These are phyloP conservation scores for Trametopsis cervina DNA, from an alignment of 768 basidiomycete genomes.

Conservation along the genomic window DNA sequence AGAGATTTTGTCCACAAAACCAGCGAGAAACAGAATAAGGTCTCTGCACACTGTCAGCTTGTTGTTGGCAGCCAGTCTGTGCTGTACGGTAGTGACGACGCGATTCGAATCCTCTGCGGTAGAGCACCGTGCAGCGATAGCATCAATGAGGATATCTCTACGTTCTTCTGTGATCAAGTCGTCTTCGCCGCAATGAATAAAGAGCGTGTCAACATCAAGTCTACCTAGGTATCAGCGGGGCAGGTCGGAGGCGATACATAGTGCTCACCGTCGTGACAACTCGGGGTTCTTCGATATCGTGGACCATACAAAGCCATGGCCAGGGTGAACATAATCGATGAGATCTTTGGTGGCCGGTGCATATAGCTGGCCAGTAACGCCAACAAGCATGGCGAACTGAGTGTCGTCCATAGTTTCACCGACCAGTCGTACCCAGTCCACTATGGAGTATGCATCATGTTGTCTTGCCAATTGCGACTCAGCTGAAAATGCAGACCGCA, in stretches of 20 bases:
- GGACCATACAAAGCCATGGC: constrained; percentile 37
- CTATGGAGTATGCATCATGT: constrained; percentile 43
- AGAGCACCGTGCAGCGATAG: not conserved
- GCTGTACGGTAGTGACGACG: not conserved
- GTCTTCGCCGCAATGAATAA: not conserved
- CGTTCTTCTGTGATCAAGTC: not conserved
- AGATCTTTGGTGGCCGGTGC: constrained; percentile 36
- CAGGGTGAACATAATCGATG: constrained; percentile 37
- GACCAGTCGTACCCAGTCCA: constrained; percentile 58
- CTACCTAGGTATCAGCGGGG: not conserved
- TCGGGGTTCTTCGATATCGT: constrained; percentile 21
- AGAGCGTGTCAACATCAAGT: not conserved
- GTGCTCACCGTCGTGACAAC: not conserved
- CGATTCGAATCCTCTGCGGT: not conserved
- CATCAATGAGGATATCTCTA: not conserved
- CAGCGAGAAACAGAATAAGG: not conserved
- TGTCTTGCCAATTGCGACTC: constrained; percentile 27
- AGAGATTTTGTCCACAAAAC: not conserved
- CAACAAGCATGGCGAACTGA: constrained; percentile 36
- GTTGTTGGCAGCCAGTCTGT: not conserved
- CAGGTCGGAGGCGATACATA: not conserved
- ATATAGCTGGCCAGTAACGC: constrained; percentile 35
- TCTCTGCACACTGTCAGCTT: not conserved
- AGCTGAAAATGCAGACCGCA: too few relatives aligned
- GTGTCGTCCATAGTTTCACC: constrained; percentile 26